Percentiles rank a stretch among this genome's conserved stretches.
Evolutionary conservation across 495 filamentous ascomycete genomes (phyloP).

Genomic region (Neurospora africana): DNA sequence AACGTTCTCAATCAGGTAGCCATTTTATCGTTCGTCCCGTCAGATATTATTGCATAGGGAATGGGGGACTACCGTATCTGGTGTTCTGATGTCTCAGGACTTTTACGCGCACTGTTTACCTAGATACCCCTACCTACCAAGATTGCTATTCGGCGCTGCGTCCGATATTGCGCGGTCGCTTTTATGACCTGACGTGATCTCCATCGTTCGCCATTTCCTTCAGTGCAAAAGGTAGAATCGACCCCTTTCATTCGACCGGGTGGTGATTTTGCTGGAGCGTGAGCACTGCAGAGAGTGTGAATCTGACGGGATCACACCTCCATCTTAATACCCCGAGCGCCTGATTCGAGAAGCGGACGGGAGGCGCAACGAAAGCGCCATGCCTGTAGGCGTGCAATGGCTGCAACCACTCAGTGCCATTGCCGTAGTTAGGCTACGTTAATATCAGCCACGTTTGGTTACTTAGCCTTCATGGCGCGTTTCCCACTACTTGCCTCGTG

Average conservation of each 20-base stretch:
- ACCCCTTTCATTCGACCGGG: not conserved
- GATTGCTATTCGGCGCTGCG: not conserved
- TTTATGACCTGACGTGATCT: not conserved
- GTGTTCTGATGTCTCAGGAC: not conserved
- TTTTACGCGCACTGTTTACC: not conserved
- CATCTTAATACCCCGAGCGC: not conserved
- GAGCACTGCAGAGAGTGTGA: not conserved
- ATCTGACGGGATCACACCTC: not conserved
- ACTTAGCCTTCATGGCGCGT: not conserved
- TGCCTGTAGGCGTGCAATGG: slow-evolving; percentile 5
- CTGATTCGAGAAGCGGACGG: slow-evolving; percentile 12
- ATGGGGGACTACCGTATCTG: not conserved
- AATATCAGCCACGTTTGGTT: not conserved
- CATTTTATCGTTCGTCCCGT: not conserved
- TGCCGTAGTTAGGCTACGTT: slow-evolving; percentile 5
- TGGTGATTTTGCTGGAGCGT: not conserved
- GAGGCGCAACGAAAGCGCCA: slow-evolving; percentile 16
- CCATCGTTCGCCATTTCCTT: not conserved
- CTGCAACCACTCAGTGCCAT: slow-evolving; percentile 8
- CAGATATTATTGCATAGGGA: not conserved
- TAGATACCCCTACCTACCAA: not conserved
- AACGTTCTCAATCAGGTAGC: not conserved
- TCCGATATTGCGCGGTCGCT: not conserved
- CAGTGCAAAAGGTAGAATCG: not conserved
- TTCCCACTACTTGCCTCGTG: not conserved